A percentile compares a stretch with the other conserved stretches of the same genome.
phyloP scores from a whole-genome alignment of 441 rosid species.

The Populus hybrid region DNA sequence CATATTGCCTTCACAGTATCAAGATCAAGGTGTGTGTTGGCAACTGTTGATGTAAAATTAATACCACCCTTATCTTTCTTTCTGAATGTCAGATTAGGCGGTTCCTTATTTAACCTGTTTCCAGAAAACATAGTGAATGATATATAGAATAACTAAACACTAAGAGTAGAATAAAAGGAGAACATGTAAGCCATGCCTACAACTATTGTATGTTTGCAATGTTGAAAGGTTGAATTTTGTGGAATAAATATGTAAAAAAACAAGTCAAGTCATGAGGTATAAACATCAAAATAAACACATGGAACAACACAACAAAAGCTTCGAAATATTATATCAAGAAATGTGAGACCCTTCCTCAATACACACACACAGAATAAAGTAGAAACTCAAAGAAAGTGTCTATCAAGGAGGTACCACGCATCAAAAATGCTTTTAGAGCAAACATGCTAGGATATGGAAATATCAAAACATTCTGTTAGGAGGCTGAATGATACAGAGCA shows the following conservation, averaged over 20 bases:
- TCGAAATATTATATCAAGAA: too few species aligned
- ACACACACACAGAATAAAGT: too few species aligned
- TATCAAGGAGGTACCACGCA: neutral
- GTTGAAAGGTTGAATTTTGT: neutral
- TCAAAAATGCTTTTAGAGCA: neutral
- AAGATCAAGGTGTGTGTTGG: slow-evolving; percentile 81
- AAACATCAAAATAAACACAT: too few species aligned
- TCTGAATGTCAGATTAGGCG: slow-evolving; percentile 97
- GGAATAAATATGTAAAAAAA: neutral
- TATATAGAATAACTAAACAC: neutral
- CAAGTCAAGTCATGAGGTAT: neutral
- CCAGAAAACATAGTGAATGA: slow-evolving; percentile 12
- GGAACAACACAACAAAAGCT: too few species aligned
- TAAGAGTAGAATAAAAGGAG: neutral
- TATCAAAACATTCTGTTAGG: neutral
- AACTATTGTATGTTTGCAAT: neutral
- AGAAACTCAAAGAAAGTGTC: neutral
- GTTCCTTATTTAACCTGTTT: slow-evolving; percentile 92
- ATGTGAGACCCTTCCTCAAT: too few species aligned
- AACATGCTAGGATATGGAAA: neutral
- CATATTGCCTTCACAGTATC: slow-evolving; percentile 98
- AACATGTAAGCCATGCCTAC: neutral
- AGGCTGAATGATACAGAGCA: too few species aligned
- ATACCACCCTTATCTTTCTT: slow-evolving; percentile 98
- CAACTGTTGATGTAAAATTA: slow-evolving; percentile 77